phyloP scores from a whole-genome alignment of 805 yeast genomes.

The Yamadazyma tumulicola region DNA sequence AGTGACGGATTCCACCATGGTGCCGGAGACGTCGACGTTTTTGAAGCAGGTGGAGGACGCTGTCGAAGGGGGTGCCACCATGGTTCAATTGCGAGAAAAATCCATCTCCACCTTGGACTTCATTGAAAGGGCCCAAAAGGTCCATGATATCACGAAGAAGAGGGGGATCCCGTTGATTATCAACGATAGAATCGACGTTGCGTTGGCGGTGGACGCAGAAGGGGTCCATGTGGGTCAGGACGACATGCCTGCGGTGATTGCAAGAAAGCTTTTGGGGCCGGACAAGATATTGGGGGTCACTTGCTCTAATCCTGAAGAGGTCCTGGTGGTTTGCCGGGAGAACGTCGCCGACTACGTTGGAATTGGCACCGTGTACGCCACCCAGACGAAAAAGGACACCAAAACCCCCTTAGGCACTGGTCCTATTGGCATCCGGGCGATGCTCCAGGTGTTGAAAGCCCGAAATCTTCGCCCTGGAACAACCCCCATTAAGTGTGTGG shows the following conservation, averaged over 20 bases:
- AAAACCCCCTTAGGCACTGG: constrained; percentile 56
- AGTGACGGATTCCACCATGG: constrained; percentile 76
- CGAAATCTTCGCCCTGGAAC: constrained; percentile 17
- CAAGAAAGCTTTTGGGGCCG: constrained; percentile 64
- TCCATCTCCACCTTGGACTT: constrained; percentile 64
- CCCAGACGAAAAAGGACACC: constrained; percentile 62
- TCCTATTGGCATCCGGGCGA: constrained; percentile 56
- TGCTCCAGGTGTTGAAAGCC: constrained; percentile 43
- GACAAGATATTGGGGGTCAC: constrained; percentile 78
- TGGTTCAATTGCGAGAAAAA: constrained; percentile 84
- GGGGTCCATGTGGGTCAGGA: constrained; percentile 94
- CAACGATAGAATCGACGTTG: constrained; percentile 85
- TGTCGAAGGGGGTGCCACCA: constrained; percentile 67
- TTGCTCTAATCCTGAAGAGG: constrained; percentile 58
- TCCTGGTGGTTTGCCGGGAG: constrained; percentile 44
- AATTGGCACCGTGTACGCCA: constrained; percentile 73
- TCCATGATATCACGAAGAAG: constrained; percentile 58
- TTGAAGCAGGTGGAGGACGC: constrained; percentile 61
- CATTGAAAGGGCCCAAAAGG: constrained; percentile 53
- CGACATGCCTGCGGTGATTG: constrained; percentile 66
- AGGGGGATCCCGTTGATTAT: constrained; percentile 73
- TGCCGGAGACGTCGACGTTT: constrained; percentile 53
- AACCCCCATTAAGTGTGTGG: constrained; percentile 53
- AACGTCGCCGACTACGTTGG: constrained; percentile 77
- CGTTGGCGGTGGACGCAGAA: constrained; percentile 84